Conservation (phyloP, 2,329 filamentous ascomycete genomes). For the Acrodontium crateriforme region DNA sequence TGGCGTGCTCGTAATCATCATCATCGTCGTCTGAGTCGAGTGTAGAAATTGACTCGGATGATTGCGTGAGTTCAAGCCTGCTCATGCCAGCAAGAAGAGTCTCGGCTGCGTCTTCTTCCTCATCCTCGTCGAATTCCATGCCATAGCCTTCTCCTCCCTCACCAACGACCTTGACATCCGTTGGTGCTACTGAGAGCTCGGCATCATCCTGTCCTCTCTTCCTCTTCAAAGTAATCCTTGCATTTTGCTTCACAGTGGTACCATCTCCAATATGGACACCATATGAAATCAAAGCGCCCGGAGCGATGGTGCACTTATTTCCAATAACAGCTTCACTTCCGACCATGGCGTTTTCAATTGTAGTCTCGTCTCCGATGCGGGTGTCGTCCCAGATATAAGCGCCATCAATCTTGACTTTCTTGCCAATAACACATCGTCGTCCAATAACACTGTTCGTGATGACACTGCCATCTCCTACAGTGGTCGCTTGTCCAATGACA, state of each 20-base stretch:
- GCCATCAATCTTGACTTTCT: conserved; percentile 63
- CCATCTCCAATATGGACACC: conserved; percentile 58
- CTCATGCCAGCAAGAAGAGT: conserved; percentile 20
- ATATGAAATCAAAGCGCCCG: conserved; percentile 68
- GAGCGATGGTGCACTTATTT: conserved; percentile 51
- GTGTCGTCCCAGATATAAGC: conserved; percentile 83
- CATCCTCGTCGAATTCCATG: conserved; percentile 46
- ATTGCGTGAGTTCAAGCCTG: conserved; percentile 37
- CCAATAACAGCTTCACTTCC: conserved; percentile 61
- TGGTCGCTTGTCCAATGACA: conserved; percentile 63
- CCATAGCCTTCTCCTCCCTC: conserved; percentile 46
- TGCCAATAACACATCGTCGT: conserved; percentile 71
- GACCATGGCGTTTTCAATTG: conserved; percentile 59
- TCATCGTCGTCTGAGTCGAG: conserved; percentile 38
- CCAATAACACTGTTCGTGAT: conserved; percentile 72
- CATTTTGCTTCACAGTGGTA: conserved; percentile 30
- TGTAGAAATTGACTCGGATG: conserved; percentile 48
- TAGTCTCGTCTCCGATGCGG: conserved; percentile 59
- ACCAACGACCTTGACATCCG: conserved; percentile 43
- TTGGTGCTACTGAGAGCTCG: conserved; percentile 19
- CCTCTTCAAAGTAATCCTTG: conserved; percentile 34
- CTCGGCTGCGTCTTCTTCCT: conserved; percentile 42
- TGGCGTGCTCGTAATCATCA: conserved; percentile 31
- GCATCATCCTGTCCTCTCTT: conserved; percentile 30
- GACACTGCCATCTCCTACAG: conserved; percentile 55